Base-by-base conservation (phyloP, 2,329 filamentous ascomycete genomes). In the Cladosporium phlei region DNA sequence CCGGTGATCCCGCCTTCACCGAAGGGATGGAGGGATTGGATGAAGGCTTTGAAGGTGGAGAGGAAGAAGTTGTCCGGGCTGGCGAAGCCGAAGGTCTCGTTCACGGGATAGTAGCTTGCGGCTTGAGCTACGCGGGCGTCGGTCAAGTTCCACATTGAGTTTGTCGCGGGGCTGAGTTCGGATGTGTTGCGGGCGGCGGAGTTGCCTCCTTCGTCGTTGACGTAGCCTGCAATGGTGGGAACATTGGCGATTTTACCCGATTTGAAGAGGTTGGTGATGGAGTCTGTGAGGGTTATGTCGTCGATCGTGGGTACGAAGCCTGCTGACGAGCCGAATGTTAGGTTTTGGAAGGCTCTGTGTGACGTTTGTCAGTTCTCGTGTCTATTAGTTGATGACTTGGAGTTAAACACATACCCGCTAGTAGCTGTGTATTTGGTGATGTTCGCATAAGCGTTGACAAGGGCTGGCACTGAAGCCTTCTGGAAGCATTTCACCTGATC, bases 171-270 rank as follows among this genome's bases (percentile, higher is more conserved):
- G 32, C 24, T 44, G 27, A 42, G 28, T 11, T 21, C 17, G 10
- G 40, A 20, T 6, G 24, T 24, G 22, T 44, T 44, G 32, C 40
- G 40, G 21, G 40, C 21, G 7, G 16, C 40, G 4, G 40, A 14
- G 8, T 44, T 44, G 14, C 29, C 40, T 20, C 40, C 40, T 25
- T 44, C 40, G 25, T 44, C 40, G 22, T 34, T 44, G n/a, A 20
- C 16, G 5, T 21, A 14, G 22, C 40, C 40, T 44, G 40, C 40
- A 11, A 44, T 35, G 3, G 27, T 16, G 10, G 40, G 32, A 4
- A 44, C 40, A 17, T 44, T 27, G 16, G 40, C 40, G 11, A 35
- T n/a, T 44, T 35, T 44, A 22, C 40, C 40, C 12, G 30, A 11
- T 21, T 44, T 17, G 40, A 44, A 44, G 12, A 44, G 40, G 6